Evolutionary conservation across 176 grass and related monocot genomes (phyloP).

Genomic region (Carex myosuroides): DNA sequence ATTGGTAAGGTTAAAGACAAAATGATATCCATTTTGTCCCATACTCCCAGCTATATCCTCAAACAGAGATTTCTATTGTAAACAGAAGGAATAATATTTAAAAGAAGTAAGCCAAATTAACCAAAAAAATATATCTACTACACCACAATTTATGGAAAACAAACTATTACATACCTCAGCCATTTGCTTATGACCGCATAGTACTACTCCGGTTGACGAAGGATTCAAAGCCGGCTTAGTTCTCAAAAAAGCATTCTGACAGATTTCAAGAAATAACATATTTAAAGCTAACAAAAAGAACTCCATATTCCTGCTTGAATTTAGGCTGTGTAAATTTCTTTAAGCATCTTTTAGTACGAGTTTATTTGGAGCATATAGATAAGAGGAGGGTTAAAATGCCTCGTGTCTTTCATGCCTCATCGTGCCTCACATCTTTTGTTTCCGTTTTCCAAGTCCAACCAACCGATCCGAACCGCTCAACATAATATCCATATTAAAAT

Average conservation of each 20-base stretch:
- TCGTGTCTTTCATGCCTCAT: no score
- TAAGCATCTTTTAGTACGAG: not conserved
- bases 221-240: slow-evolving; percentile 51
- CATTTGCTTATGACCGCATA: slow-evolving; percentile 93
- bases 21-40: not conserved
- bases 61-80: not conserved
- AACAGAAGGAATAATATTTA: not conserved
- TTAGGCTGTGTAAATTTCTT: not conserved
- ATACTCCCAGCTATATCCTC: not conserved
- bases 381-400: no score
- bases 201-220: slow-evolving; percentile 53
- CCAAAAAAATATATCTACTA: not conserved
- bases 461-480: no score
- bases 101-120: not conserved
- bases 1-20: not conserved
- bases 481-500: no score
- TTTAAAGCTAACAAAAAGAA: not conserved
- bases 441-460: no score
- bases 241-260: slow-evolving; percentile 63
- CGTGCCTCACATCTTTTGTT: no score
- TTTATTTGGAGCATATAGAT: not conserved
- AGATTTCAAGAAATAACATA: slow-evolving; percentile 17
- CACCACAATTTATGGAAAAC: not conserved
- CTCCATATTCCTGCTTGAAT: not conserved
- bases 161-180: slow-evolving; percentile 43